Evolutionary conservation across 768 basidiomycete genomes (phyloP).

Genomic region (Russula earlei): DNA sequence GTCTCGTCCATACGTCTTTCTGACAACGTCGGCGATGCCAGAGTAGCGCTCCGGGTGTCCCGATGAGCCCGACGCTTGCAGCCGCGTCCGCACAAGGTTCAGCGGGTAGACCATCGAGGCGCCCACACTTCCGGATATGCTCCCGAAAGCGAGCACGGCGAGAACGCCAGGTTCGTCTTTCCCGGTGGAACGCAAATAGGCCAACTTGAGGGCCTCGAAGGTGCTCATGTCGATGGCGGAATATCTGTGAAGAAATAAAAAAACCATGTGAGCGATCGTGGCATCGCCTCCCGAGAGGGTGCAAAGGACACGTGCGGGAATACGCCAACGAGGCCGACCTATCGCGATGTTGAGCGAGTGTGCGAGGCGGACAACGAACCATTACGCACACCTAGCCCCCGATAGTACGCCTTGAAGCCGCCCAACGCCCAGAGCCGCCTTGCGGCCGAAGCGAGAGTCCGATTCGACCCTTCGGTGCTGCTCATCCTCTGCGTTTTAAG

Average conservation of each 20-base stretch:
- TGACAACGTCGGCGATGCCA: conserved; percentile 77
- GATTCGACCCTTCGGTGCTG: conserved; percentile 50
- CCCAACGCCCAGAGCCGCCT: conserved; percentile 72
- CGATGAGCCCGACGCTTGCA: conserved; percentile 93
- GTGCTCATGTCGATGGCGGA: conserved; percentile 97
- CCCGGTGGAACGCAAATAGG: conserved; percentile 78
- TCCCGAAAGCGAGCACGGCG: conserved; percentile 83
- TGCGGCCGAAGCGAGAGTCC: conserved; percentile 52
- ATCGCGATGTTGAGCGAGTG: conserved; percentile 17
- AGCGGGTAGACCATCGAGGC: conserved; percentile 90
- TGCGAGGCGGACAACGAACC: conserved; percentile 10
- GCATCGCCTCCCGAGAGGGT: background rate
- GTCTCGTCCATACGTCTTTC: conserved; percentile 72
- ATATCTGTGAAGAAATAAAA: conserved; percentile 37
- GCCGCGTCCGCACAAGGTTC: conserved; percentile 84
- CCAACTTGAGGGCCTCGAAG: conserved; percentile 90
- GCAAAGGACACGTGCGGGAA: conserved; percentile 66
- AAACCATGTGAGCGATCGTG: conserved; percentile 7
- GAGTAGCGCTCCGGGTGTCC: conserved; percentile 89
- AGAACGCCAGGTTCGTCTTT: conserved; percentile 85
- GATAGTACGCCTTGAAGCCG: conserved; percentile 77
- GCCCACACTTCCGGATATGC: conserved; percentile 87
- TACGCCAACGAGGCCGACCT: conserved; percentile 94
- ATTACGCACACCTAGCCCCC: conserved; percentile 71
- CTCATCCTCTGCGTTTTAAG: conserved; percentile 99